phyloP scores from a whole-genome alignment of 768 basidiomycete species.

The Podaxis mareebaensis region DNA sequence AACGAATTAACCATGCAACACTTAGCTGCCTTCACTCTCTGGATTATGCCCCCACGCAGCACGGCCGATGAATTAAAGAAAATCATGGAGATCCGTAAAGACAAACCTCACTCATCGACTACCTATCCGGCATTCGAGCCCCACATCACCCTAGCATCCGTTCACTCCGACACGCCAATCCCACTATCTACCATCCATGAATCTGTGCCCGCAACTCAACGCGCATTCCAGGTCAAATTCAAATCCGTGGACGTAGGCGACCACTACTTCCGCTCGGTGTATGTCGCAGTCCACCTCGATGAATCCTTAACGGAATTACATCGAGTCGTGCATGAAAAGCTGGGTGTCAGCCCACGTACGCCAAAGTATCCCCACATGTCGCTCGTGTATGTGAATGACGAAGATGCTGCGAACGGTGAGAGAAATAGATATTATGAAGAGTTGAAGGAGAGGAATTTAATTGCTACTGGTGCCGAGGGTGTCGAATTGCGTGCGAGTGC shows the following conservation, averaged over 20 bases:
- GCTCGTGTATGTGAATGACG: slow-evolving; percentile 68
- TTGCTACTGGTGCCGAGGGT: slow-evolving; percentile 22
- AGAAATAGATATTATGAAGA: slow-evolving; percentile 47
- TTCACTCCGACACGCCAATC: slow-evolving; percentile 29
- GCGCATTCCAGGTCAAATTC: slow-evolving; percentile 45
- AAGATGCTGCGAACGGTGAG: slow-evolving; percentile 53
- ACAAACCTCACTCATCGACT: slow-evolving; percentile 24
- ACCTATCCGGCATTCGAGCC: slow-evolving; percentile 67
- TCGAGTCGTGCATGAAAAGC: slow-evolving; percentile 38
- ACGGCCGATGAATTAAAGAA: slow-evolving; percentile 44
- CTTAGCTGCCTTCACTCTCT: slow-evolving; percentile 43
- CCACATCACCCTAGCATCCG: slow-evolving; percentile 68
- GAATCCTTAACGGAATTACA: slow-evolving; percentile 51
- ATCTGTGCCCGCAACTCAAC: slow-evolving; percentile 17
- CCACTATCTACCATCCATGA: slow-evolving; percentile 26
- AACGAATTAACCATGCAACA: neutral
- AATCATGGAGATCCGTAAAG: slow-evolving; percentile 44
- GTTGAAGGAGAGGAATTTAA: slow-evolving; percentile 30
- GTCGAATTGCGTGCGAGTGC: slow-evolving; percentile 32
- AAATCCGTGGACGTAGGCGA: slow-evolving; percentile 54
- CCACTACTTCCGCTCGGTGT: slow-evolving; percentile 74
- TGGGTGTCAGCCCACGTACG: slow-evolving; percentile 43
- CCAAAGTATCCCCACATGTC: slow-evolving; percentile 74
- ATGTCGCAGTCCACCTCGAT: slow-evolving; percentile 49
- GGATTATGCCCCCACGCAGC: slow-evolving; percentile 62